Base-by-base conservation (phyloP, 208 protist genomes). In the Herpetomonas samuelpessoai region DNA sequence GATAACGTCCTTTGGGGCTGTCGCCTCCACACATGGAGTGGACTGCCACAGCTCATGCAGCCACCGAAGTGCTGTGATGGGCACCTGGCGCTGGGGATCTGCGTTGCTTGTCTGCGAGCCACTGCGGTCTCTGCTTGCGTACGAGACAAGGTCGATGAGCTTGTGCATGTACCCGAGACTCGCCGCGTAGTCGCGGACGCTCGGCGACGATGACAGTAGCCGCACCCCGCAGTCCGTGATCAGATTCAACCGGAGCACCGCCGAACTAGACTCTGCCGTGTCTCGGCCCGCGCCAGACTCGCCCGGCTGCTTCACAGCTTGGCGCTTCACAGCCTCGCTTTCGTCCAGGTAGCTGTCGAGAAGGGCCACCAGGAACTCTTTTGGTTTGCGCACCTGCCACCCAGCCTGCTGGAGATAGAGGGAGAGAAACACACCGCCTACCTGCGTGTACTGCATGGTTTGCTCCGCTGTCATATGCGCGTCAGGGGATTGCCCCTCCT, bases 351-450 rank as follows among this genome's bases (percentile, higher is more conserved):
- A 92, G 49, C 60, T 46, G 12, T 92, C 83, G 18, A 93, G 56
- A 18, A 94, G 76, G 30, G 77, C 78, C 22, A 77, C 28, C 38
- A 92, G 74, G 58, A 94, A 96, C 25, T 94, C 79, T 16, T 85
- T 86, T 4, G 91, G 91, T 44, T 85, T 83, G 10, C 91, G 86
- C 51, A 97, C 84, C 7, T 50, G 71, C 88, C 88, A 97, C 3
- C 76, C 79, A 2, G 88, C 72, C 48, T 91, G 81, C 60, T 86
- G 76, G 26, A 91, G 56, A 56, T 92, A 97, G 2, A 86, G 45
- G 18, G 64, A 44, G 29, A 97, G 76, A 62, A 92, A 97, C 9
- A 97, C 89, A 24, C 86, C 86, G 28, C 83, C 86, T 0, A 97
- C 71, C 50, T 83, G 74, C 14, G 90, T 39, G 18, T 89, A 68